Base-by-base conservation (phyloP, 345 rosid genomes). In the Dipteronia sinensis region DNA sequence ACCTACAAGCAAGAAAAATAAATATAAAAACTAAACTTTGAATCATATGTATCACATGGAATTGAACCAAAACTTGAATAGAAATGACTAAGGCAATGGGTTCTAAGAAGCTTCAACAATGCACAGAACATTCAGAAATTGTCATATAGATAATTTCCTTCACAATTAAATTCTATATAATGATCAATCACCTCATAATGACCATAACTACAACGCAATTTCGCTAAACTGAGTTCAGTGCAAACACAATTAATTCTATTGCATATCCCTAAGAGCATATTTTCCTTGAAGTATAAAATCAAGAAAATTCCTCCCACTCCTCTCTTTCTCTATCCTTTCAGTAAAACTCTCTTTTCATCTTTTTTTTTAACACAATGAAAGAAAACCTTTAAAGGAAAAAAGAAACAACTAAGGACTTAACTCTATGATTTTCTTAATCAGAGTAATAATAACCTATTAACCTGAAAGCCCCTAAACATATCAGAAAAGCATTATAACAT, bases 1-100 rank as follows among this genome's bases (percentile, higher is more conserved):
- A 74, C 98, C 98, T 93, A 77, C 61, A 83, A 81, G 77, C 34
- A 63, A 63, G 46, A 51, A 70, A 76, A 38, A 71, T 40, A 49
- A n/a, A 59, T 69, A 49, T 22, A 15, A 65, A 6, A 31, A 31
- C 25, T 23, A 7, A 66, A 13, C 6, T 66, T 46, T 27, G 11
- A 25, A 74, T 22, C 27, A 63, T 44, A 27, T 13, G 15, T 12
- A 22, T 59, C 59, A 49, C 19, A 46, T 7, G 59, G 42, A 16
- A 44, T 1, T 27, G 38, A 34, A 34, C 38, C 59, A 34, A 16
- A 23, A 44, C 47, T 23, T 46, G 22, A 25, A 46, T 44, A 53
- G 69, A 58, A 12, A 22, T n/a, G 61, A 23, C 27, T 8, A 44
- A 40, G 40, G 61, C 15, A 42, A 9, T 22, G 19, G 6, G 40